These are phyloP conservation scores for Antitrichia curtipendula DNA, from an alignment of 225 moss, liverwort and hornwort genomes.

Conservation along the genomic window DNA sequence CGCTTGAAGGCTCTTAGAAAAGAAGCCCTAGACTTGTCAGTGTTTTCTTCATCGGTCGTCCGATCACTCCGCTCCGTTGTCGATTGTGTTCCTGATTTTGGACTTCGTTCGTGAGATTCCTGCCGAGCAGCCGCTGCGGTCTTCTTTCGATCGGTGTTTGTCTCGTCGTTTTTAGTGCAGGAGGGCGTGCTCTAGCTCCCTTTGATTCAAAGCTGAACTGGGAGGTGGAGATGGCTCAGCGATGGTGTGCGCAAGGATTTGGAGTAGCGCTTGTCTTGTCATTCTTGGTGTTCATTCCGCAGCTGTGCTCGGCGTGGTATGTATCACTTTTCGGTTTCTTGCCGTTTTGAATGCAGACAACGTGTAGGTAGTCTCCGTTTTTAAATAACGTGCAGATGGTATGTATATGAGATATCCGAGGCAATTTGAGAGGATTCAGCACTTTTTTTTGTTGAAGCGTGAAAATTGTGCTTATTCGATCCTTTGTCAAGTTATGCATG, in stretches of 20 bases:
- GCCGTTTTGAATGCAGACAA: background rate
- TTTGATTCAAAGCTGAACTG: background rate
- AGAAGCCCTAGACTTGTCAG: background rate
- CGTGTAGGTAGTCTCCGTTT: background rate
- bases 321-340: background rate
- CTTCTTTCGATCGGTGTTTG: background rate
- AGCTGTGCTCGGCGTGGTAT: constrained; percentile 34
- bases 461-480: background rate
- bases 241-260: background rate
- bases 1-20: background rate
- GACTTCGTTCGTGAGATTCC: background rate
- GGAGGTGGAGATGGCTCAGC: constrained; percentile 9
- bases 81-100: background rate
- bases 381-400: background rate
- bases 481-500: background rate
- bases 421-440: background rate
- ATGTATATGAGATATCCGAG: background rate
- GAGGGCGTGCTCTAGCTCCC: background rate
- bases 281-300: constrained; percentile 6
- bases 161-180: background rate
- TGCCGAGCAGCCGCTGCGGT: background rate
- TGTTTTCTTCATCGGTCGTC: background rate
- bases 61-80: background rate
- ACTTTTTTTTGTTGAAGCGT: background rate
- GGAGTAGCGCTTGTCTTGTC: background rate